A percentile compares a stretch with the other conserved stretches of the same genome.
These are phyloP conservation scores for Misopates orontium DNA, from an alignment of 257 asterid genomes.

Conservation along the genomic window DNA sequence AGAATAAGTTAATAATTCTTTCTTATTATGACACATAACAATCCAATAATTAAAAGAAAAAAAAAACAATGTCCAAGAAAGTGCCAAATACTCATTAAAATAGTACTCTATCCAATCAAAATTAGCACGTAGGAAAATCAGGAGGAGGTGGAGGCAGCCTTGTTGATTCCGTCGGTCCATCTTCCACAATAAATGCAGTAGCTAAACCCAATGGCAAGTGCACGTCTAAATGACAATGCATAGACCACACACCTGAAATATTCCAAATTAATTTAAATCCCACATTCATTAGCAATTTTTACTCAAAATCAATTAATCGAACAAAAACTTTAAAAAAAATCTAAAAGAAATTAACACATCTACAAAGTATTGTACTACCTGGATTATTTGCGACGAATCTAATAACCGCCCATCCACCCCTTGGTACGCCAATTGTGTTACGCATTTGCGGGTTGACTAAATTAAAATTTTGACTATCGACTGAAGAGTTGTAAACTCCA, in stretches of 20 bases:
- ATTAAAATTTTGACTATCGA: slow-evolving; percentile 40
- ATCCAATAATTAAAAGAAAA: too few species aligned
- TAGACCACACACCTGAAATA: slow-evolving; percentile 58
- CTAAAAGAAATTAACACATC: too few species aligned
- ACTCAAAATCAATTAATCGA: too few species aligned
- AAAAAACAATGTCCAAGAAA: too few species aligned
- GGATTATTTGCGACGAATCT: slow-evolving; percentile 59
- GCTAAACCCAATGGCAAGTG: slow-evolving; percentile 75
- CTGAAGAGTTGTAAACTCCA: slow-evolving; percentile 42
- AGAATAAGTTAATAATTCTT: too few species aligned
- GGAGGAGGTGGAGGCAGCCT: slow-evolving; percentile 68
- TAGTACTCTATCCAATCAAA: too few species aligned
- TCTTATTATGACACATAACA: too few species aligned
- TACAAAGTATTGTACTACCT: too few species aligned
- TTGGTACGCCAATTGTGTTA: slow-evolving; percentile 57
- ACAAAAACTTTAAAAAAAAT: too few species aligned
- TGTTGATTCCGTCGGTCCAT: slow-evolving; percentile 57
- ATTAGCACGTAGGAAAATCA: slow-evolving; percentile 59
- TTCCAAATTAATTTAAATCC: neutral
- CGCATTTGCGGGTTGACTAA: slow-evolving; percentile 49
- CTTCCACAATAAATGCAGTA: slow-evolving; percentile 55
- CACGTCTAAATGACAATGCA: slow-evolving; percentile 76
- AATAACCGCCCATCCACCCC: slow-evolving; percentile 62
- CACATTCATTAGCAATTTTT: neutral
- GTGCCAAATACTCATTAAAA: too few species aligned